phyloP scores from a whole-genome alignment of 768 basidiomycete genomes.

The Tulasnella sp. region DNA sequence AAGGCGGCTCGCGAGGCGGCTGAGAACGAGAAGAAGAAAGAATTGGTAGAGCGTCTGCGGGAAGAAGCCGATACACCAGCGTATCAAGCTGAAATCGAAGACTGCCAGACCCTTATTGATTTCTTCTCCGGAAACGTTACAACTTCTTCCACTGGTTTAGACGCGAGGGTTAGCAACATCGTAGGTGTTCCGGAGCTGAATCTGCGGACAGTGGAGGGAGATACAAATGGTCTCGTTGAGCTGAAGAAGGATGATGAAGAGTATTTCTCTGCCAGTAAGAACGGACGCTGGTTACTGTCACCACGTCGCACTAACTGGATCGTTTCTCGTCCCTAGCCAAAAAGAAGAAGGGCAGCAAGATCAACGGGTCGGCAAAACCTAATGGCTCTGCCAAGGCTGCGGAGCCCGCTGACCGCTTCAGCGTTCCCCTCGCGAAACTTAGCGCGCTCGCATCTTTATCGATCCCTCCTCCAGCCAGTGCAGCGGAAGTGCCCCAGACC shows the following conservation, averaged over 20 bases:
- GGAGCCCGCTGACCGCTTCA: slow-evolving; percentile 51
- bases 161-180: slow-evolving; percentile 42
- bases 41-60: slow-evolving; percentile 74
- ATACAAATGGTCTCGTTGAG: slow-evolving; percentile 67
- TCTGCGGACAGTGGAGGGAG: slow-evolving; percentile 76
- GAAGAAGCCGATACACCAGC: slow-evolving; percentile 93
- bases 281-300: slow-evolving; percentile 54
- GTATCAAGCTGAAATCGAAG: slow-evolving; percentile 91
- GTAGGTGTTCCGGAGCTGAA: slow-evolving; percentile 78
- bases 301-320: slow-evolving; percentile 34
- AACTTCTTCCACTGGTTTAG: slow-evolving; percentile 43
- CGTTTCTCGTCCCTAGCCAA: slow-evolving; percentile 41
- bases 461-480: slow-evolving; percentile 83
- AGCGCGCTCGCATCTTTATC: slow-evolving; percentile 84
- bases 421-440: slow-evolving; percentile 83
- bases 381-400: slow-evolving; percentile 28
- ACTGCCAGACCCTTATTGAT: slow-evolving; percentile 91
- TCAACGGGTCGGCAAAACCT: slow-evolving; percentile 32
- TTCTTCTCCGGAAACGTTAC: slow-evolving; percentile 70
- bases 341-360: slow-evolving; percentile 35
- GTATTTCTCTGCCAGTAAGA: slow-evolving; percentile 67
- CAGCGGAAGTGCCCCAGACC: slow-evolving; percentile 76
- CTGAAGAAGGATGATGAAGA: slow-evolving; percentile 96
- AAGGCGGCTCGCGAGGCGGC: slow-evolving; percentile 76
- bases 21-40: slow-evolving; percentile 78